Base-by-base conservation (phyloP, 2,329 filamentous ascomycete genomes). In the Aspergillus latus region DNA sequence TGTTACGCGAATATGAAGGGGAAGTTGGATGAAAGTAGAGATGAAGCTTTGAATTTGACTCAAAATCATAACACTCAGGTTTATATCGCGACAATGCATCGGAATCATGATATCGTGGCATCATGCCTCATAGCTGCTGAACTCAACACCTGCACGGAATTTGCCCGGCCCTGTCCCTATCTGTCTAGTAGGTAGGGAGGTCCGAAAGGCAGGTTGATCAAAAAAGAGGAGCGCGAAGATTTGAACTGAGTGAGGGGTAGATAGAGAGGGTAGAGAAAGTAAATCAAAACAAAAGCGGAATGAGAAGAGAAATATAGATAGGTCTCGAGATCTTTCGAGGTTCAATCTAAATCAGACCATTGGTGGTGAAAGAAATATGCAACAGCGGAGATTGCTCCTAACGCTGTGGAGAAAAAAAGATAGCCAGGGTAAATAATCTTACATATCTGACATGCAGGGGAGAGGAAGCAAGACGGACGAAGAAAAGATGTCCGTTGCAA, bases 291-390 rank as follows among this genome's bases (percentile, higher is more conserved):
- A 11, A 13, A 43, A 9, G 45, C 45, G 29, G 39, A 46, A 51
- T 53, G 37, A 29, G 49, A 47, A 56, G 15, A 49, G 3, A 6
- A 28, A 42, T 49, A 46, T 34, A 58, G 39, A 58, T 29, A 54
- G 13, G 37, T 37, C 30, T 57, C 30, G 49, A 44, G 46, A 15
- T 42, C 50, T 40, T 40, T 34, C n/a, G 36, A 9, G n/a, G 40
- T 32, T 53, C 32, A 15, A 34, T 47, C 46, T 15, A 57, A 40
- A 51, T 43, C 51, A 54, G 30, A 40, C 37, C 11, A n/a, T 54
- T 34, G 39, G 9, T 26, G 36, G 50, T 29, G 36, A 58, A 45
- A 52, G 62, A 30, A 60, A 61, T 42, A 59, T 32, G 50, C 52
- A 48, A 52, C 39, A 7, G 13, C 32, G 36, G 16, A 43, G 47